Base-by-base conservation (phyloP, 768 basidiomycete species). In the Leccinum subgranulosum region DNA sequence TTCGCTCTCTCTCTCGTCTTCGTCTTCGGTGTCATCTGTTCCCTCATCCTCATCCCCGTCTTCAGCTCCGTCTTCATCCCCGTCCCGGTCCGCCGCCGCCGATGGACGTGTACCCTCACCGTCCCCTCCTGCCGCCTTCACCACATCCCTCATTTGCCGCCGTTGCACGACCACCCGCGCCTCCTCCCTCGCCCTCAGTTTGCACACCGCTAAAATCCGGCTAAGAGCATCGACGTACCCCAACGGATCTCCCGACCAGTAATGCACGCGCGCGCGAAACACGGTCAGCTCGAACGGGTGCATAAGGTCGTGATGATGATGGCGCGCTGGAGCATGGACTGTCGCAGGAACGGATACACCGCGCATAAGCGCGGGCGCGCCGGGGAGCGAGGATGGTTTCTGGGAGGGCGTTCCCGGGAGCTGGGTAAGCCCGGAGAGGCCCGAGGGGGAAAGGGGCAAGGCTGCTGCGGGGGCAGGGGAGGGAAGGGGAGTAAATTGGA, bases 201-300 rank as follows among this genome's bases (percentile, higher is more conserved):
- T 83, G 69, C 90, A 91, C 60, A 79, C 83, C 49, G 66, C 73
- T 53, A 93, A 73, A 57, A 93, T 73, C n/a, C 71, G 81, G 57
- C 76, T 77, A 23, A 94, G 77, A 28, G 85, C 83, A 69, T 94
- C 91, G 56, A 92, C 77, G 71, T 93, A 90, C 3, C 84, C 87
- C 80, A 89, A 82, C 66, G 84, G 79, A 69, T 94, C 91, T 27
- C 85, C 88, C 4, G 87, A 78, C 92, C 91, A 93, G 66, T 92
- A 93, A 66, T 83, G 84, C 27, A 90, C 75, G 33, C 89, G 82
- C 7, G 88, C 82, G 43, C 86, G 77, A 75, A 92, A 85, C 52
- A 93, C 86, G 54, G 76, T 78, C 65, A 83, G 70, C 64, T 83
- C 83, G 56, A 83, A 84, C 72, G 82, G 63, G 41, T 74, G 66